Conservation (phyloP, 345 rosid genomes). For the Gossypium mustelinum region DNA sequence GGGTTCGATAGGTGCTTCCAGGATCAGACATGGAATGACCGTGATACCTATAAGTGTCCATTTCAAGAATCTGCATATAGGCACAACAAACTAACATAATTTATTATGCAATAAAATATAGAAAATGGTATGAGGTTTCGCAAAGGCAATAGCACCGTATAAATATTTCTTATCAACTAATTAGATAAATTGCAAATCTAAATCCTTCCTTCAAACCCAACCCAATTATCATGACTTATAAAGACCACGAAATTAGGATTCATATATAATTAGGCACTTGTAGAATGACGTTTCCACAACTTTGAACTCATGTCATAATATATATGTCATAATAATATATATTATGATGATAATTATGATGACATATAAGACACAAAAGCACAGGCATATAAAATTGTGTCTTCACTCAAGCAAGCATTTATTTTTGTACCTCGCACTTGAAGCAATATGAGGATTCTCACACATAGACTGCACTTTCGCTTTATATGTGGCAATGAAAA, state of each 20-base stretch:
- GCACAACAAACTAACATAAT: conserved; percentile 9
- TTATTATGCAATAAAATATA: not conserved
- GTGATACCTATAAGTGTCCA: conserved; percentile 98
- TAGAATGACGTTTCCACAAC: not conserved
- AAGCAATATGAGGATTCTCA: no score
- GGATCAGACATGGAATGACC: conserved; percentile 99
- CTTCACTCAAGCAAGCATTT: no score
- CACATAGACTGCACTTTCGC: not conserved
- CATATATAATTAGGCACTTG: not conserved
- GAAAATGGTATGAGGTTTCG: not conserved
- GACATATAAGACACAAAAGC: no score
- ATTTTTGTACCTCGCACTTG: no score
- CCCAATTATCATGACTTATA: not conserved
- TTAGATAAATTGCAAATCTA: not conserved
- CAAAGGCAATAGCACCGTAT: not conserved
- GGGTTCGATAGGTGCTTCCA: conserved; percentile 98
- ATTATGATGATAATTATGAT: no score
- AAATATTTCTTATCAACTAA: not conserved
- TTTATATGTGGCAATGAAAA: not conserved
- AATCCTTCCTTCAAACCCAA: not conserved
- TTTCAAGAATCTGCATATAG: conserved; percentile 80
- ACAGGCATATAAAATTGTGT: no score
- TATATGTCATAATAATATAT: no score
- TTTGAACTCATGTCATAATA: not conserved
- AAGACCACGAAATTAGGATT: not conserved